A percentile compares a stretch with the other conserved stretches of the same genome.
Evolutionary conservation across 2,329 filamentous ascomycete genomes (phyloP).

Genomic region (Hypoxylon rubiginosum): DNA sequence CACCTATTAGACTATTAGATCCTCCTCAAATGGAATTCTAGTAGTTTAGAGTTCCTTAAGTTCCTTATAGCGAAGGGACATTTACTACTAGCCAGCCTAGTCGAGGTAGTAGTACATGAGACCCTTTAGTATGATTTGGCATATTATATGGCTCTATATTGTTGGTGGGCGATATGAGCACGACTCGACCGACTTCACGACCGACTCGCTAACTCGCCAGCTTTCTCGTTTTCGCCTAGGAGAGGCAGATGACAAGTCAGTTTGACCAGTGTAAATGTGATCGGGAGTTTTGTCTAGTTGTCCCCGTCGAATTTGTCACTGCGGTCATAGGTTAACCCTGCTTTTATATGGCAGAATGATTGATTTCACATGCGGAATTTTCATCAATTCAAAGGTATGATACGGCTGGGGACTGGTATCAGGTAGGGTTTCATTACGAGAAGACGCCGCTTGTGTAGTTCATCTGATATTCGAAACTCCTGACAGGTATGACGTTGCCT

Average conservation of each 20-base stretch:
- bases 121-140: constrained; percentile 12
- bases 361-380: constrained; percentile 24
- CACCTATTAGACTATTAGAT: not conserved
- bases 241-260: constrained; percentile 22
- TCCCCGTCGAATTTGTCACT: constrained; percentile 3
- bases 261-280: constrained; percentile 9
- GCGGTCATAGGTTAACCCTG: constrained; percentile 7
- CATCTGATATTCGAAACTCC: constrained; percentile 9
- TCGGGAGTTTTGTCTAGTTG: constrained; percentile 22
- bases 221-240: constrained; percentile 3
- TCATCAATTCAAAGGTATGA: constrained; percentile 23
- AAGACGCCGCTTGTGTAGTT: not conserved
- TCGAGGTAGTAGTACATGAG: constrained; percentile 20
- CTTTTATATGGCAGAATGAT: not conserved
- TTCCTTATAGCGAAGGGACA: not conserved
- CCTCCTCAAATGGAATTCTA: not conserved
- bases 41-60: not conserved
- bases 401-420: too few species aligned
- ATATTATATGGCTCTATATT: constrained; percentile 8
- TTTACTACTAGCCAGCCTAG: not conserved
- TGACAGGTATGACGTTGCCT: constrained; percentile 7
- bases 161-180: constrained; percentile 13
- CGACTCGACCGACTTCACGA: constrained; percentile 1
- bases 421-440: constrained; percentile 34
- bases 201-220: not conserved